Base-by-base conservation (phyloP, 1,139 yeast genomes). In the Scheffersomyces lignicola region DNA sequence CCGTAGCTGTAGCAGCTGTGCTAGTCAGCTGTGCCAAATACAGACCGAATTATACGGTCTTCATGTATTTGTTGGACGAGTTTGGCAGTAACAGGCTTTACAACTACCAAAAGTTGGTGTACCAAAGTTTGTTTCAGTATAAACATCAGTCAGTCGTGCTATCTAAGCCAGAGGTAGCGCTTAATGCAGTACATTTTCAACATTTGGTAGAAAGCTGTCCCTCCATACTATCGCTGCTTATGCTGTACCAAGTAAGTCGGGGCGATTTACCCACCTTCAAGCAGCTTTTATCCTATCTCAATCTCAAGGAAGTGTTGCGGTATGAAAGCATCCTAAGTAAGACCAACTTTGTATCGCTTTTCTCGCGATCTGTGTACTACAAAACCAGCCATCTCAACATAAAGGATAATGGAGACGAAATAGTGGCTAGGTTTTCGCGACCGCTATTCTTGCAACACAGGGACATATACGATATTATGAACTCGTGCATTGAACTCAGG, bases 341-440 rank as follows among this genome's bases (percentile, higher is more conserved):
- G 17, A 49, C 62, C 1, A 41, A 48, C 13, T 44, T 54, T 28
- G 40, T 51, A 2, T 42, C 48, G 2, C 38, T 62, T 7, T 42
- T 66, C 9, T 52, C 70, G 17, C 59, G 55, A 40, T 62, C 71
- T 2, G 49, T 60, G 33, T 65, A 49, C 37, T 43, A 47, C 9
- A 43, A 41, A 32, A 33, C 32, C 23, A 20, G n/a, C n/a, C n/a
- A n/a, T n/a, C 23, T 20, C 23, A 26, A 26, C 18, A 14, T 5
- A 4, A 8, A 7, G n/a, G 7, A 7, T 16, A 15, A 12, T 9
- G n/a, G 18, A 10, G 6, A 14, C 5, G 18, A 17, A 6, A 23
- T 9, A 6, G 0, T 29, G 58, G 5, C 36, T 48, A 6, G 45
- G 56, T 2, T 35, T 41, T 4, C 35, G 44, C 4, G 41, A 44